Evolutionary conservation across 495 filamentous ascomycete genomes (phyloP).

Genomic region (Penicillium salamii): DNA sequence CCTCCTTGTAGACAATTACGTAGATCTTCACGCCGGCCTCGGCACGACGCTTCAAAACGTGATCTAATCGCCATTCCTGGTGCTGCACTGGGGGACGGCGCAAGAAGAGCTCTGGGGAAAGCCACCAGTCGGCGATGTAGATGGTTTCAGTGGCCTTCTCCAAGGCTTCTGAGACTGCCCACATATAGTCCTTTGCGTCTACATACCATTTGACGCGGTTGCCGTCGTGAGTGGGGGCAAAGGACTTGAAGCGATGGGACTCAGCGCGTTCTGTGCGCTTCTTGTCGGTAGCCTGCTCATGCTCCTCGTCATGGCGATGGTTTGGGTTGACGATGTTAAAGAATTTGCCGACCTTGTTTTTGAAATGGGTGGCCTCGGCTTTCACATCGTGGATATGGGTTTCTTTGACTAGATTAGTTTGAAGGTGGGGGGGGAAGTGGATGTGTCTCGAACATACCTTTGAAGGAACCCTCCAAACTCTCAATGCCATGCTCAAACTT

Average conservation of each 20-base stretch:
- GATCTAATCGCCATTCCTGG: constrained; percentile 87
- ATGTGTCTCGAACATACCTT: constrained; percentile 20
- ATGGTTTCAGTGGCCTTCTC: constrained; percentile 88
- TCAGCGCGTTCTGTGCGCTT: constrained; percentile 72
- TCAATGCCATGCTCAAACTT: constrained; percentile 27
- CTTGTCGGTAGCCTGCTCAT: constrained; percentile 79
- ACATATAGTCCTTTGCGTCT: constrained; percentile 89
- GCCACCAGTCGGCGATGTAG: constrained; percentile 97
- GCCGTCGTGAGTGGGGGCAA: constrained; percentile 77
- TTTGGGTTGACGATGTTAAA: constrained; percentile 77
- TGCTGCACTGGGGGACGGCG: constrained; percentile 75
- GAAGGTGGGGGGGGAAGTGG: not conserved
- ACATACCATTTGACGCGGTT: constrained; percentile 98
- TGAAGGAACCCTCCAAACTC: constrained; percentile 30
- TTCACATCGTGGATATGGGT: constrained; percentile 46
- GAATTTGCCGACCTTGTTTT: constrained; percentile 66
- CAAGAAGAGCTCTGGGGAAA: constrained; percentile 89
- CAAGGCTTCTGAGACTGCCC: constrained; percentile 83
- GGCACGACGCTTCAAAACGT: constrained; percentile 79
- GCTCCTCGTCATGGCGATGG: constrained; percentile 92
- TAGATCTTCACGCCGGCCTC: constrained; percentile 94
- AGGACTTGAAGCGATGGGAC: constrained; percentile 80
- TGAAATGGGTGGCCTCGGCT: constrained; percentile 51
- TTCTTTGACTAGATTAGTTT: constrained; percentile 12
- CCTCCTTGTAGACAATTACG: constrained; percentile 91